Conservation (phyloP, 495 filamentous ascomycete genomes). For the Penicillium ucsense region DNA sequence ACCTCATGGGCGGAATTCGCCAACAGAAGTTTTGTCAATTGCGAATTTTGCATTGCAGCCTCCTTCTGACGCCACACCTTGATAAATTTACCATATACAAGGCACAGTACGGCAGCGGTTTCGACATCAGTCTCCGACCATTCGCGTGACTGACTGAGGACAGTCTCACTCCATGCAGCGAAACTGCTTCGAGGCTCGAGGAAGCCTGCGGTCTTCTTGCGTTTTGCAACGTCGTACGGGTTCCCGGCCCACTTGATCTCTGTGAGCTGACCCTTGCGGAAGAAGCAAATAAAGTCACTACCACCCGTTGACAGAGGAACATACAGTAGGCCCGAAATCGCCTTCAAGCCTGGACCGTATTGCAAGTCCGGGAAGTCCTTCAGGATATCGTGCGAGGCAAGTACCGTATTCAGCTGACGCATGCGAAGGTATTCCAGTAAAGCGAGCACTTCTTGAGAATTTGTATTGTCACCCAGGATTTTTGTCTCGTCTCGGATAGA, state of each 20-base stretch:
- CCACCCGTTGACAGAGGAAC: slow-evolving; percentile 74
- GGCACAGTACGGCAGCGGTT: slow-evolving; percentile 77
- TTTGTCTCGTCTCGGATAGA: slow-evolving; percentile 85
- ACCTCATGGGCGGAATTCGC: slow-evolving; percentile 95
- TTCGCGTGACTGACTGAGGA: slow-evolving; percentile 27
- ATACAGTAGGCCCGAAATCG: slow-evolving; percentile 73
- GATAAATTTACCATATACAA: slow-evolving; percentile 88
- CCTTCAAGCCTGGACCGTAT: slow-evolving; percentile 69
- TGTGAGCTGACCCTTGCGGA: slow-evolving; percentile 66
- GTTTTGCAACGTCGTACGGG: slow-evolving; percentile 59
- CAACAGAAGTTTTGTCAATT: slow-evolving; percentile 69
- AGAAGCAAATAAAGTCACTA: slow-evolving; percentile 85
- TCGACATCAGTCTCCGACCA: slow-evolving; percentile 56
- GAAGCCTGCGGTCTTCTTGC: slow-evolving; percentile 31
- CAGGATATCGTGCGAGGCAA: slow-evolving; percentile 66
- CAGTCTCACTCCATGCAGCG: slow-evolving; percentile 25
- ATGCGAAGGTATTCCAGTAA: slow-evolving; percentile 80
- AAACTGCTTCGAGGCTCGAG: slow-evolving; percentile 30
- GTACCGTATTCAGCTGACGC: slow-evolving; percentile 64
- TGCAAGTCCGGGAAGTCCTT: slow-evolving; percentile 76
- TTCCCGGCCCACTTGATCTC: slow-evolving; percentile 93
- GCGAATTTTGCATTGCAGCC: slow-evolving; percentile 69
- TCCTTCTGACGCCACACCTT: slow-evolving; percentile 94
- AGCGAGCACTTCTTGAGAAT: slow-evolving; percentile 76
- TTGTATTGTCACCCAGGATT: slow-evolving; percentile 63